Base-by-base conservation (phyloP, 257 asterid species). In the Solanum paucissectum region DNA sequence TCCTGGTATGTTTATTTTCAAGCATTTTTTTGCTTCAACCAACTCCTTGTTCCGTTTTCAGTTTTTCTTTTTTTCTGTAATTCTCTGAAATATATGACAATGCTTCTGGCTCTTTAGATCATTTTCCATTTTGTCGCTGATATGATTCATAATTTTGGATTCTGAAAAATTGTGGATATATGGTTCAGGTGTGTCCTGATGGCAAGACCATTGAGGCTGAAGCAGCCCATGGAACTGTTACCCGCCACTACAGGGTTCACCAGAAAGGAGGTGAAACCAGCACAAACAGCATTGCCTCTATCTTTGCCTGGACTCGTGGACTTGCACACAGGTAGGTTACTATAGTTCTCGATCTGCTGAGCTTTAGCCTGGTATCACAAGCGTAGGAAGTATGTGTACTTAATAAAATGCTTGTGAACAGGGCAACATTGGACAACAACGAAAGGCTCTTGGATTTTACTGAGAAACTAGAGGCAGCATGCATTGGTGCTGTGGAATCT, bases 191-290 rank as follows among this genome's bases (percentile, higher is more conserved):
- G 49, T 97, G 99, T 89, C 99, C 99, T 68, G 99, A 97, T 91
- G 99, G 99, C 52, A 97, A 97, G 96, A 97, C 99, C 68, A 97
- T 97, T 32, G 99, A 97, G 91, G 93, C 99, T 71, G 99, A 97
- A 94, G 99, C 99, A 25, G 99, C 99, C 79, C 99, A 97, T 88
- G 99, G 99, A 90, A 97, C 99, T 88, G 99, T 97, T 33, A 96
- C 99, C 2, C 98, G 99, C 66, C 99, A 97, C 95, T 97, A 60
- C 91, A 96, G 99, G 90, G 99, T 97, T 91, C 99, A 97, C 79
- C 99, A 97, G 84, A 97, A 97, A 87, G 99, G 99, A 7, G 99
- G 99, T 89, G 99, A 97, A 93, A 97, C 99, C 87, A 97, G 99
- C 92, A 97, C 99, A 33, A 97, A 97, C 88, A 97, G 99, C 95